phyloP scores from a whole-genome alignment of 805 yeast species.

The Kazachstania viticola region DNA sequence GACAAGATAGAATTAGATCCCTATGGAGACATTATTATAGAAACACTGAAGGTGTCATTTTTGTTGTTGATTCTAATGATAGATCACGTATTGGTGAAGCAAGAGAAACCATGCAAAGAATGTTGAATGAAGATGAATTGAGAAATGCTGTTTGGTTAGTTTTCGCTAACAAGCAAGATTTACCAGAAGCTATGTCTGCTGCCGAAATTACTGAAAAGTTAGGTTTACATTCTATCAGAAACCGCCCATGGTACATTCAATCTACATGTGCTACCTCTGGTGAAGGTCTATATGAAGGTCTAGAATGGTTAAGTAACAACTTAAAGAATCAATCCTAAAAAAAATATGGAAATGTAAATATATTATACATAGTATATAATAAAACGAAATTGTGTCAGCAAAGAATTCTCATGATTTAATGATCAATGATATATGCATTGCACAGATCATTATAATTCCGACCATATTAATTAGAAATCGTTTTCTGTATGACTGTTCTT shows the following conservation, averaged over 20 bases:
- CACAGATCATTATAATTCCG: no score
- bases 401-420: no score
- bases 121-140: constrained; percentile 96
- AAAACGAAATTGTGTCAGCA: no score
- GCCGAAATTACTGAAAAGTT: constrained; percentile 96
- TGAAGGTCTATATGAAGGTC: constrained; percentile 96
- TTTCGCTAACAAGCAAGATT: constrained; percentile 96
- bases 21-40: constrained; percentile 98
- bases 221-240: constrained; percentile 93
- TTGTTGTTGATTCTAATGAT: constrained; percentile 95
- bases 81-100: constrained; percentile 97
- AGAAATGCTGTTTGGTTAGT: constrained; percentile 92
- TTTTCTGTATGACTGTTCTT: no score
- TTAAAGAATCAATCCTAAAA: constrained; percentile 60
- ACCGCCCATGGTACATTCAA: constrained; percentile 98
- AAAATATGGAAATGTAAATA: no score
- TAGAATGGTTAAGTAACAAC: constrained; percentile 91
- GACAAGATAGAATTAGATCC: constrained; percentile 98
- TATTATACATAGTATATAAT: no score
- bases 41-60: constrained; percentile 96
- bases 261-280: constrained; percentile 99
- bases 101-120: constrained; percentile 94
- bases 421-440: no score
- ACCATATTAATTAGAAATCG: no score
- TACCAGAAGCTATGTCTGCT: constrained; percentile 98